These are phyloP conservation scores for Boletus semigastroideus DNA, from an alignment of 1,284 basidiomycete genomes.

Conservation along the genomic window DNA sequence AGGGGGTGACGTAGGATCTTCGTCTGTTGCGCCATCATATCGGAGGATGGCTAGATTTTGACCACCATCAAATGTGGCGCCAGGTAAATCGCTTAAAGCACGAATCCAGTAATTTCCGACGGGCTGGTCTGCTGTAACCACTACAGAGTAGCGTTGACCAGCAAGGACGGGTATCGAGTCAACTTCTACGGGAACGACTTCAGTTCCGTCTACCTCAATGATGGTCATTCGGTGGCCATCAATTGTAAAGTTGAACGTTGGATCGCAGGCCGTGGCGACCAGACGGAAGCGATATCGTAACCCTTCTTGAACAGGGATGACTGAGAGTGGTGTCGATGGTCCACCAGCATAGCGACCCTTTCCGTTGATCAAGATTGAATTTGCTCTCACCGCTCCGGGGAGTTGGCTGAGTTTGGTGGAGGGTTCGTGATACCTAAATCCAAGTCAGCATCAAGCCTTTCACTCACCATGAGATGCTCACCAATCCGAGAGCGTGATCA, in stretches of 20 bases:
- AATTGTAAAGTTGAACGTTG: constrained; percentile 40
- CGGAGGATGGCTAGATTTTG: constrained; percentile 54
- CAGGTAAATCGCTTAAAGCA: constrained; percentile 19
- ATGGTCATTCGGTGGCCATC: constrained; percentile 44
- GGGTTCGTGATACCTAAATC: constrained; percentile 26
- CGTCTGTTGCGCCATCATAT: constrained; percentile 45
- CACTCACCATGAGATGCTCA: neutral
- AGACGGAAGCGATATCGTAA: constrained; percentile 36
- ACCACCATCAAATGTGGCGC: constrained; percentile 34
- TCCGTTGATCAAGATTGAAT: constrained; percentile 51
- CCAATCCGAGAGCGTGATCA: constrained; percentile 36
- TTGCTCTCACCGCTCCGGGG: constrained; percentile 20
- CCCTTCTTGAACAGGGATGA: constrained; percentile 31
- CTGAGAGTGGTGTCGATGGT: constrained; percentile 31
- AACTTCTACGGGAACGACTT: constrained; percentile 39
- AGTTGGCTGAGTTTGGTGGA: constrained; percentile 12
- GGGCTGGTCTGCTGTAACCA: constrained; percentile 34
- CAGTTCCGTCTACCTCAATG: constrained; percentile 51
- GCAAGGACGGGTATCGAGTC: constrained; percentile 40
- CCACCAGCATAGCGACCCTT: constrained; percentile 40
- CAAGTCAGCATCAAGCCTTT: neutral
- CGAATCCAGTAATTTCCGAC: constrained; percentile 49
- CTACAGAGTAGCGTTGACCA: constrained; percentile 42
- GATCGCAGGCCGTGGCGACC: constrained; percentile 35
- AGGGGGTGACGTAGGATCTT: constrained; percentile 43